Base-by-base conservation (phyloP, 2,329 filamentous ascomycete genomes). In the Xylariomycetidae sp. region DNA sequence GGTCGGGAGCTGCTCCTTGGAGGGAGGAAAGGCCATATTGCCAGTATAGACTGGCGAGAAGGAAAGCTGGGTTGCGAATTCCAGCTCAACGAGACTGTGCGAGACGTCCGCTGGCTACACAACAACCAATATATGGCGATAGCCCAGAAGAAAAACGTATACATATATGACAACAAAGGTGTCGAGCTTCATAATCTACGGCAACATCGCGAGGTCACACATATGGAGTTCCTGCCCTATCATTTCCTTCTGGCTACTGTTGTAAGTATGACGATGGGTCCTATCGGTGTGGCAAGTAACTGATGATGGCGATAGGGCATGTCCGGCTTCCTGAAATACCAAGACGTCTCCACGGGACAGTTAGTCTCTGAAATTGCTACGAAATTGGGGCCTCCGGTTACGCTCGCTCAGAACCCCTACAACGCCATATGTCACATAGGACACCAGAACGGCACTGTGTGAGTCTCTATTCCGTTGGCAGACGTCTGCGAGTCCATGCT, bases 111-210 rank as follows among this genome's bases (percentile, higher is more conserved):
- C 54, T 98, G 88, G 85, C 70, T 96, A 50, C 88, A 95, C 64
- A 95, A 95, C 58, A 90, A 45, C 31, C 44, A 47, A 40, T 47
- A 47, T 37, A 45, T 47, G 40, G 42, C 42, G 20, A 34, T 47
- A 29, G 88, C 92, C 27, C 90, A 98, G 63, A 95, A 95, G 70
- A 92, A 90, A 63, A 83, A 92, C 48, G 85, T 92, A 44, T 98
- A 95, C 65, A 95, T 98, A 45, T 98, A 98, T 66, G 92, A 95
- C 53, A 72, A 79, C 37, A 76, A 85, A 36, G 44, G 44, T 17
- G 85, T 95, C 14, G 92, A 98, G 64, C 65, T 98, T 34, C 92
- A 98, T 59, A 89, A 85, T 56, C 64, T 98, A 53, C 81, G 80
- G 60, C 92, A 92, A 58, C 90, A 95, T 57, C 76, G 85, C 41